phyloP scores from a whole-genome alignment of 441 rosid species.

The Isatis lusitanica region DNA sequence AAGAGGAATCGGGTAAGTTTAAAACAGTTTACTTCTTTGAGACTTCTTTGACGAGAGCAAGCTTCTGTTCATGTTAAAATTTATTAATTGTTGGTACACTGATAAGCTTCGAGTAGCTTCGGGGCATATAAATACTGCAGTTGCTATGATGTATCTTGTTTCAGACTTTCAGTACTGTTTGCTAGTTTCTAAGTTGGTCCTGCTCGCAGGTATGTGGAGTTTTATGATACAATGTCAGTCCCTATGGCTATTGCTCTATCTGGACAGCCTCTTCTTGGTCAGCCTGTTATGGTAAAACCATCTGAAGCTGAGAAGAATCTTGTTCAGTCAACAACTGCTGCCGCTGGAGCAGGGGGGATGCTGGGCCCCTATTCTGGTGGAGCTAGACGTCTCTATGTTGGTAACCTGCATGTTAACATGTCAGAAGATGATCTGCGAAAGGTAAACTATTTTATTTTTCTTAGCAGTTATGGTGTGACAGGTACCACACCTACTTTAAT shows the following conservation, averaged over 20 bases:
- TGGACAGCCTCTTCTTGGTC: constrained; percentile 95
- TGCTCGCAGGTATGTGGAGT: constrained; percentile 76
- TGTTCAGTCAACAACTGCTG: constrained; percentile 85
- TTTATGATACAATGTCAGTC: constrained; percentile 97
- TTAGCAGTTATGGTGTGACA: background rate
- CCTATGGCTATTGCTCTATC: constrained; percentile 99
- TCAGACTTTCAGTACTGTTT: constrained; percentile 3
- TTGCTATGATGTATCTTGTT: background rate
- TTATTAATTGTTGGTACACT: background rate
- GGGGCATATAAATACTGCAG: background rate
- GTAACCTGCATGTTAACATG: constrained; percentile 86
- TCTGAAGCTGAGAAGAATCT: constrained; percentile 99
- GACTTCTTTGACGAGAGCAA: background rate
- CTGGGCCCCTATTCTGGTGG: constrained; percentile 83
- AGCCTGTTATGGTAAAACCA: constrained; percentile 97
- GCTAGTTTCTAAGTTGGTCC: constrained; percentile 22
- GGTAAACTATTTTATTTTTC: constrained; percentile 36
- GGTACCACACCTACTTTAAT: background rate
- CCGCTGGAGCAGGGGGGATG: constrained; percentile 60
- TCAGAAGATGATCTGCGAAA: constrained; percentile 91
- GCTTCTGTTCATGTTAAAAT: background rate
- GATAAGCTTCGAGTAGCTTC: constrained; percentile 1
- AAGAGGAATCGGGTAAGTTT: constrained; percentile 87
- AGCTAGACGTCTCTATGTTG: constrained; percentile 92
- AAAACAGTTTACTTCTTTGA: background rate